phyloP scores from a whole-genome alignment of 352 stramenopile genomes.

The Blastocystis sp. region DNA sequence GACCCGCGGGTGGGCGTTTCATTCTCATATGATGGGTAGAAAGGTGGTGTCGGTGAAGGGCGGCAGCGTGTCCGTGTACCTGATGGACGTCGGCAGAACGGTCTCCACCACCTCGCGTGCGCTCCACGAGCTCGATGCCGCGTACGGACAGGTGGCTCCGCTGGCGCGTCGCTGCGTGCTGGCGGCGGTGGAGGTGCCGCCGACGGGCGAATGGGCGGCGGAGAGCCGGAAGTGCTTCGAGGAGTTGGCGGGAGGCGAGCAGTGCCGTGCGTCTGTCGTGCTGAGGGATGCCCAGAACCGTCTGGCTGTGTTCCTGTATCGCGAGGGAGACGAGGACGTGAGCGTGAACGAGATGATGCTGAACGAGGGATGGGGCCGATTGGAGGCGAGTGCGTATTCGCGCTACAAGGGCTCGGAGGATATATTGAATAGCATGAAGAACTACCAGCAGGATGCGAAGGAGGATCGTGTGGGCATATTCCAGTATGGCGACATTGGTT shows the following conservation, averaged over 20 bases:
- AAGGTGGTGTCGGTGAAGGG: constrained; percentile 76
- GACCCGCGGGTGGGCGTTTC: constrained; percentile 4
- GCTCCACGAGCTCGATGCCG: constrained; percentile 87
- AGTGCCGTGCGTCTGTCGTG: constrained; percentile 81
- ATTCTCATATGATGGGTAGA: not conserved
- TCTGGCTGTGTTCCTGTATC: constrained; percentile 82
- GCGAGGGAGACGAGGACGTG: constrained; percentile 77
- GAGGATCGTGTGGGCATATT: constrained; percentile 90
- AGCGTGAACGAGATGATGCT: constrained; percentile 88
- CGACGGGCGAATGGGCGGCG: constrained; percentile 86
- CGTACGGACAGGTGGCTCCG: constrained; percentile 86
- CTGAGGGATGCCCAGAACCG: constrained; percentile 81
- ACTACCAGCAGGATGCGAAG: constrained; percentile 88
- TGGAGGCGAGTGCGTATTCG: constrained; percentile 81
- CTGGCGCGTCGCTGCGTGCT: constrained; percentile 85
- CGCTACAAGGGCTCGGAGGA: constrained; percentile 76
- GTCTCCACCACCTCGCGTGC: constrained; percentile 83
- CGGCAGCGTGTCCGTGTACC: constrained; percentile 81
- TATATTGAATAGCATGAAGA: constrained; percentile 85
- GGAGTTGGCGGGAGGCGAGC: constrained; percentile 88
- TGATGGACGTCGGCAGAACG: constrained; percentile 94
- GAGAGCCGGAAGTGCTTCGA: constrained; percentile 87
- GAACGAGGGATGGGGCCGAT: constrained; percentile 80
- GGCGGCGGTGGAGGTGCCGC: constrained; percentile 84
- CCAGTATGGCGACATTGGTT: constrained; percentile 94